These are phyloP conservation scores for Candida taoyuanica DNA, from an alignment of 805 yeast species.

Conservation along the genomic window DNA sequence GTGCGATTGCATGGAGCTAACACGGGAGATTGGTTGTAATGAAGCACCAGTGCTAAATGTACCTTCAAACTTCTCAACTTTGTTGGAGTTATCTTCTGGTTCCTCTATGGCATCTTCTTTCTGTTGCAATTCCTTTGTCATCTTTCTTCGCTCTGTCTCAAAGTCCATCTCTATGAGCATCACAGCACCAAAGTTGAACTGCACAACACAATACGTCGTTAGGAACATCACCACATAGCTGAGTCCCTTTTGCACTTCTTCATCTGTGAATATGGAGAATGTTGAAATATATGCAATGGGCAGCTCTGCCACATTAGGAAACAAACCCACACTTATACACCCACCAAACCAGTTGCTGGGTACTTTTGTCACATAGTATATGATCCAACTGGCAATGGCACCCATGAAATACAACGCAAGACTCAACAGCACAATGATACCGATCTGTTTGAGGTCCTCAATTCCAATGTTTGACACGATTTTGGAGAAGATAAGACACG, in stretches of 20 bases:
- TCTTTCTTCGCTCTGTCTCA: slow-evolving; percentile 9
- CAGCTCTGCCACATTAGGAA: slow-evolving; percentile 71
- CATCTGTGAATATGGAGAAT: slow-evolving; percentile 29
- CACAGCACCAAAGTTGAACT: slow-evolving; percentile 72
- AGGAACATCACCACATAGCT: slow-evolving; percentile 78
- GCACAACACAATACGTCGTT: slow-evolving; percentile 57
- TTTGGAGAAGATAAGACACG: slow-evolving; percentile 60
- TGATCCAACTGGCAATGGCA: slow-evolving; percentile 34
- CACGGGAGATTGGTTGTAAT: background rate
- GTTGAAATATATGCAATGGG: slow-evolving; percentile 77
- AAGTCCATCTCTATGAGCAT: slow-evolving; percentile 65
- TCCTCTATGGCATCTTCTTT: background rate
- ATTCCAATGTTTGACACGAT: slow-evolving; percentile 57
- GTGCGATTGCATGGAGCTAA: slow-evolving; percentile 8
- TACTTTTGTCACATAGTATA: slow-evolving; percentile 11
- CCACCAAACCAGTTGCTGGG: slow-evolving; percentile 75
- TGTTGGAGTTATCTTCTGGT: background rate
- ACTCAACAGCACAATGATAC: slow-evolving; percentile 53
- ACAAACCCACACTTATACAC: slow-evolving; percentile 59
- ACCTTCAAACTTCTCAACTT: background rate
- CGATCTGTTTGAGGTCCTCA: slow-evolving; percentile 63
- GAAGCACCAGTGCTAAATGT: background rate
- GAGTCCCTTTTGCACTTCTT: slow-evolving; percentile 66
- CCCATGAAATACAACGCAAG: slow-evolving; percentile 50
- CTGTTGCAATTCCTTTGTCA: background rate